Evolutionary conservation across 768 basidiomycete species (phyloP).

Genomic region (Leccinum rimulosum): DNA sequence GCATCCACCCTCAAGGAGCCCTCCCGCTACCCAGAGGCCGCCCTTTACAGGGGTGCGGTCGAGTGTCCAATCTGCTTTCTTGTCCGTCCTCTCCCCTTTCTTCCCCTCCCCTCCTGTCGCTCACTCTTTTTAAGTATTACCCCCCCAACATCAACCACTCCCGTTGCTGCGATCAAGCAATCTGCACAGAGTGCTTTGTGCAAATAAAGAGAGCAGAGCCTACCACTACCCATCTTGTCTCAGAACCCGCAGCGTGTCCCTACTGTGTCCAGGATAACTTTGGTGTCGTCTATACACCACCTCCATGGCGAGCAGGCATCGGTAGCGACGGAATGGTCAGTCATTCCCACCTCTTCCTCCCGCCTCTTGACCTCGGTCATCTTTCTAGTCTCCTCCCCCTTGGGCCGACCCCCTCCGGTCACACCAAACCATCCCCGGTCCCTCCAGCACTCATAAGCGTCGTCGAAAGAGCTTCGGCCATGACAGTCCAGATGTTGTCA

Average conservation of each 20-base stretch:
- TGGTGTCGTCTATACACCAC: conserved; percentile 84
- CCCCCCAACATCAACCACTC: conserved; percentile 97
- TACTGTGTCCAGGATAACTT: conserved; percentile 98
- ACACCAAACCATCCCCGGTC: conserved; percentile 37
- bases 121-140: conserved; percentile 70
- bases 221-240: conserved; percentile 90
- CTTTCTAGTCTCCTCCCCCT: conserved; percentile 36
- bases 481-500: conserved; percentile 87
- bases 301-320: conserved; percentile 77
- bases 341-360: conserved; percentile 11
- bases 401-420: conserved; percentile 56
- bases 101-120: conserved; percentile 10
- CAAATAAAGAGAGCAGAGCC: conserved; percentile 98
- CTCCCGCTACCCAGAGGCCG: conserved; percentile 64
- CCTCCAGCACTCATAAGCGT: conserved; percentile 57
- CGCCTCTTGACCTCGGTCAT: background rate
- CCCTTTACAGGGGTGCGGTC: conserved; percentile 77
- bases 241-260: conserved; percentile 95
- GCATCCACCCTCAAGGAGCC: conserved; percentile 61
- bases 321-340: conserved; percentile 70
- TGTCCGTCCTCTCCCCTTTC: conserved; percentile 48
- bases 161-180: conserved; percentile 96
- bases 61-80: conserved; percentile 99
- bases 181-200: conserved; percentile 99
- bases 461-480: conserved; percentile 87